These are phyloP conservation scores for Suaeda aralocaspica DNA, from an alignment of 148 eudicot species.

Conservation along the genomic window DNA sequence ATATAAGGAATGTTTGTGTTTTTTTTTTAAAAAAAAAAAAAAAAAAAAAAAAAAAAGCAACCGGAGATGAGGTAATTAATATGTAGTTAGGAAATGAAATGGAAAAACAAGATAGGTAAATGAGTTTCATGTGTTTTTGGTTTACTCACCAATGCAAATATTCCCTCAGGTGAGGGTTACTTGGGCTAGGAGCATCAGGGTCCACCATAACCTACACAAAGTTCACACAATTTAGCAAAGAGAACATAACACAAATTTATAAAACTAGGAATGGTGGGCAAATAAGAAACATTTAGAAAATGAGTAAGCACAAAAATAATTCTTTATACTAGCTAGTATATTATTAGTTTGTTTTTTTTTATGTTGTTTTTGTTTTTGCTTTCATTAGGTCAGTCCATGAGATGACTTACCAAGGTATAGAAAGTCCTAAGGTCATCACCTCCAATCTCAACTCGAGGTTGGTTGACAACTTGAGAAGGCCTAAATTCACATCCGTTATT, in stretches of 20 bases:
- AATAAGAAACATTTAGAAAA: too few relatives aligned
- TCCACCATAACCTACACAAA: slow-evolving; percentile 70
- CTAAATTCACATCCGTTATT: slow-evolving; percentile 58
- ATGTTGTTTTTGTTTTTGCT: too few relatives aligned
- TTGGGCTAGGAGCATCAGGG: slow-evolving; percentile 96
- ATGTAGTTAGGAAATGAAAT: too few relatives aligned
- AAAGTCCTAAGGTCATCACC: slow-evolving; percentile 73
- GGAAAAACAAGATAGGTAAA: too few relatives aligned
- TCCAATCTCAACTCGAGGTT: slow-evolving; percentile 70
- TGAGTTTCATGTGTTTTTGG: not conserved
- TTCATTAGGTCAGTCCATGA: too few relatives aligned
- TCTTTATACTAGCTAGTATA: too few relatives aligned
- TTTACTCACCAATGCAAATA: slow-evolving; percentile 72
- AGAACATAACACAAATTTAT: not conserved
- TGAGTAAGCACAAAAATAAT: too few relatives aligned
- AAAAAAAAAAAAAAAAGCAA: not conserved
- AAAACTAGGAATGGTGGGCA: too few relatives aligned
- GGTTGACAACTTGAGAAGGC: slow-evolving; percentile 74
- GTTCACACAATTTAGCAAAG: not conserved
- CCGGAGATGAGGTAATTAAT: not conserved
- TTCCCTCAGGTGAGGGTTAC: slow-evolving; percentile 68
- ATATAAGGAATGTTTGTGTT: too few relatives aligned
- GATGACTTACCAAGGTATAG: slow-evolving; percentile 61
- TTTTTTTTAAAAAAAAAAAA: too few relatives aligned
- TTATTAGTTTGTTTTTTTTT: too few relatives aligned